Conservation (phyloP, 331 rosid genomes). For the Quercus lobata region DNA sequence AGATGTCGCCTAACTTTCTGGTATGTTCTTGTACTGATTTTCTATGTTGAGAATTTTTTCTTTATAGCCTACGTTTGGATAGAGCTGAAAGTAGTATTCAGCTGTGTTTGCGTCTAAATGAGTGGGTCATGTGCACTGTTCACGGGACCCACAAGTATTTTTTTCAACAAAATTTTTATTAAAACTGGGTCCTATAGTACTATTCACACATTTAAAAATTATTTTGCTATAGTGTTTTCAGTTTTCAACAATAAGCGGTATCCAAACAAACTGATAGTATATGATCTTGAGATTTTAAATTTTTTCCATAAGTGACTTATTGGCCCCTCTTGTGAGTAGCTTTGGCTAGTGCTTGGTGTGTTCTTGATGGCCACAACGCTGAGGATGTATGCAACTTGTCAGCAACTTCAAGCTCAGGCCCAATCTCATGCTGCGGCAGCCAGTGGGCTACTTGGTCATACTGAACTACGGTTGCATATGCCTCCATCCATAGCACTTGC, state of each 20-base stretch:
- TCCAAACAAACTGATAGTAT: not conserved
- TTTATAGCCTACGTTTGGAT: not conserved
- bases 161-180: too few species aligned
- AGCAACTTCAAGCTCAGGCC: constrained; percentile 94
- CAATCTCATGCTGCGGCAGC: constrained; percentile 83
- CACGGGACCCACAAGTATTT: too few species aligned
- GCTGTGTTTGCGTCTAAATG: too few species aligned
- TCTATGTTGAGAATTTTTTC: constrained; percentile 2
- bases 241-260: too few species aligned
- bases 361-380: constrained; percentile 90
- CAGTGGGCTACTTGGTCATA: constrained; percentile 83
- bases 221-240: too few species aligned
- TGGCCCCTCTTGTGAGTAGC: constrained; percentile 33
- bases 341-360: constrained; percentile 94
- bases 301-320: not conserved
- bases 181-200: too few species aligned
- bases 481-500: constrained; percentile 89
- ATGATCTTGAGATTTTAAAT: not conserved
- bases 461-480: constrained; percentile 83
- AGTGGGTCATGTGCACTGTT: too few species aligned
- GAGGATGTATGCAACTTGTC: constrained; percentile 96
- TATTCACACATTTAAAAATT: too few species aligned
- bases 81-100: too few species aligned
- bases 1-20: constrained; percentile 94
- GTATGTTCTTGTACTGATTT: constrained; percentile 32